These are phyloP conservation scores for Hanseniaspora pseudoguilliermondii DNA, from an alignment of 805 yeast species.

Conservation along the genomic window DNA sequence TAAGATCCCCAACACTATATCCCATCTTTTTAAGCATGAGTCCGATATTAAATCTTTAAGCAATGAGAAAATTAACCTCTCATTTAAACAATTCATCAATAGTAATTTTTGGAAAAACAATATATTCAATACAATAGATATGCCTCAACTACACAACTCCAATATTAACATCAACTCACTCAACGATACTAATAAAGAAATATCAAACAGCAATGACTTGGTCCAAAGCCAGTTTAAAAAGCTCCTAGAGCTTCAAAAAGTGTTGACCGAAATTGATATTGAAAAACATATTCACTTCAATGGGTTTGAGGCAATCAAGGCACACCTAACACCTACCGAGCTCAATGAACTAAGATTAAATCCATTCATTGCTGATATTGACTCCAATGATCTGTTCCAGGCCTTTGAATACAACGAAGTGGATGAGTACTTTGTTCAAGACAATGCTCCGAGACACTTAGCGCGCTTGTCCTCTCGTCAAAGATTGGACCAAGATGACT, in stretches of 20 bases:
- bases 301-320: conserved; percentile 55
- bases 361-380: conserved; percentile 55
- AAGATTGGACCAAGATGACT: conserved; percentile 20
- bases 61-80: conserved; percentile 30
- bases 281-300: conserved; percentile 35
- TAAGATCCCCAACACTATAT: conserved; percentile 35
- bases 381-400: conserved; percentile 50
- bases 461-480: conserved; percentile 46
- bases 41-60: conserved; percentile 25
- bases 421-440: conserved; percentile 22
- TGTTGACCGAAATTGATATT: conserved; percentile 1
- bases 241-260: background rate
- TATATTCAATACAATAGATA: conserved; percentile 14
- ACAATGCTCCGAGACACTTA: conserved; percentile 52
- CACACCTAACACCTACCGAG: conserved; percentile 40
- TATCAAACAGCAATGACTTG: background rate
- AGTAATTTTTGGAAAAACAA: conserved; percentile 22
- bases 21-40: conserved; percentile 21
- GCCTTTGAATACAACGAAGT: conserved; percentile 32
- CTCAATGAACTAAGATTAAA: conserved; percentile 38
- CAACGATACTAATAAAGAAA: background rate
- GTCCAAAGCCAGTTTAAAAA: background rate
- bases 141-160: conserved; percentile 15
- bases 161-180: conserved; percentile 30
- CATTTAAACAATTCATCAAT: background rate